Conservation (phyloP, 1,284 basidiomycete genomes). For the Ganoderma leucocontextum region DNA sequence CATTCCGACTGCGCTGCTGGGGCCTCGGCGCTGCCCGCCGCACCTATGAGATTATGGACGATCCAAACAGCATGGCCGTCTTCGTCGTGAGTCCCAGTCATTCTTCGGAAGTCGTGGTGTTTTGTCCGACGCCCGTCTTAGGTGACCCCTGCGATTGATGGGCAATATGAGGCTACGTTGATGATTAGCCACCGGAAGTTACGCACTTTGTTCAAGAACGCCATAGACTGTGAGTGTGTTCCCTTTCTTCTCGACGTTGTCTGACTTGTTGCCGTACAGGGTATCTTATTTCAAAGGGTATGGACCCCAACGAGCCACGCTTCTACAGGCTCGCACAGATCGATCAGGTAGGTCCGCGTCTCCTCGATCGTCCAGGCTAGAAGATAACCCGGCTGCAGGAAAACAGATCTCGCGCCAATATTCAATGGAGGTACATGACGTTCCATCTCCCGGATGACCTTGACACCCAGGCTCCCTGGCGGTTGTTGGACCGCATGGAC, state of each 20-base stretch:
- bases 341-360: not conserved
- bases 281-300: not conserved
- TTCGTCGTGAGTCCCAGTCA: slow-evolving; percentile 1
- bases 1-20: not conserved
- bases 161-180: not conserved
- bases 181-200: not conserved
- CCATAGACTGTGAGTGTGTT: slow-evolving; percentile 2
- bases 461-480: not conserved
- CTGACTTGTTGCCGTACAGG: too few relatives aligned
- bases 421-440: not conserved
- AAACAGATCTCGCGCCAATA: not conserved
- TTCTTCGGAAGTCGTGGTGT: too few relatives aligned
- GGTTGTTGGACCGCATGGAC: not conserved
- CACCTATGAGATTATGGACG: slow-evolving; percentile 4
- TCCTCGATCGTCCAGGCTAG: too few relatives aligned
- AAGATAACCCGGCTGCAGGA: too few relatives aligned
- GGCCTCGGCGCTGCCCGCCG: not conserved
- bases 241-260: too few relatives aligned
- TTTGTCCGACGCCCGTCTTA: not conserved
- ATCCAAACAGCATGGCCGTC: slow-evolving; percentile 1
- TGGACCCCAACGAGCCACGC: not conserved
- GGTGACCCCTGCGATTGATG: not conserved
- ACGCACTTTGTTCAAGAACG: not conserved
- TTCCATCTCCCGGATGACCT: not conserved
- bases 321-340: slow-evolving; percentile 1